Evolutionary conservation across 495 filamentous ascomycete species (phyloP).

Genomic region (Cryomyces minteri): DNA sequence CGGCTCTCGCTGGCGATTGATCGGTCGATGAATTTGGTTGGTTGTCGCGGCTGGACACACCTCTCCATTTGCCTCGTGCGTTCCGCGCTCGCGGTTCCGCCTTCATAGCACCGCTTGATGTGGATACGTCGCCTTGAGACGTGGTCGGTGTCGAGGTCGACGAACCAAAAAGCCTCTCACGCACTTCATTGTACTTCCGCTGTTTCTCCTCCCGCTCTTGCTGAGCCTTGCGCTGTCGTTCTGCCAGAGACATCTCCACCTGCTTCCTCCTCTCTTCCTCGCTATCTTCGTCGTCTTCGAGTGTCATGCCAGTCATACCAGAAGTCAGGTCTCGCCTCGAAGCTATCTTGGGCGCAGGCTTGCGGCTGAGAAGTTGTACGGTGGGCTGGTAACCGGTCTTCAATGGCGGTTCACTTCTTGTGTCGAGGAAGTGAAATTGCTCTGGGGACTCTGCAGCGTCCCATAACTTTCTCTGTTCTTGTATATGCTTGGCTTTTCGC

Average conservation of each 20-base stretch:
- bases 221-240: slow-evolving; percentile 53
- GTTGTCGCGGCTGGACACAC: slow-evolving; percentile 20
- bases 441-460: slow-evolving; percentile 57
- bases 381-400: slow-evolving; percentile 68
- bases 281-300: slow-evolving; percentile 42
- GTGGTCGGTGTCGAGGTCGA: slow-evolving; percentile 30
- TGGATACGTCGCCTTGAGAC: slow-evolving; percentile 42
- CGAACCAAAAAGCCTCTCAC: slow-evolving; percentile 66
- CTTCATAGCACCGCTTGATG: slow-evolving; percentile 27
- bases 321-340: slow-evolving; percentile 29
- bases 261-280: slow-evolving; percentile 44
- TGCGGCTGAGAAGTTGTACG: slow-evolving; percentile 68
- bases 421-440: slow-evolving; percentile 53
- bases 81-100: slow-evolving; percentile 5
- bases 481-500: slow-evolving; percentile 58
- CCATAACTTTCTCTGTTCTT: slow-evolving; percentile 73
- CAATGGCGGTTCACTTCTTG: slow-evolving; percentile 46
- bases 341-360: slow-evolving; percentile 38
- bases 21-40: slow-evolving; percentile 28
- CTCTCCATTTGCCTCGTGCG: slow-evolving; percentile 12
- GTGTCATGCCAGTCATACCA: slow-evolving; percentile 31
- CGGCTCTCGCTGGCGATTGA: slow-evolving; percentile 22
- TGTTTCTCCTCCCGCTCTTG: slow-evolving; percentile 74
- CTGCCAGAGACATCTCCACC: slow-evolving; percentile 41
- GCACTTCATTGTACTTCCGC: slow-evolving; percentile 67